Percentiles rank a stretch among this genome's conserved stretches.
Evolutionary conservation across 768 basidiomycete species (phyloP).

Genomic region (Gymnopilus junonius): DNA sequence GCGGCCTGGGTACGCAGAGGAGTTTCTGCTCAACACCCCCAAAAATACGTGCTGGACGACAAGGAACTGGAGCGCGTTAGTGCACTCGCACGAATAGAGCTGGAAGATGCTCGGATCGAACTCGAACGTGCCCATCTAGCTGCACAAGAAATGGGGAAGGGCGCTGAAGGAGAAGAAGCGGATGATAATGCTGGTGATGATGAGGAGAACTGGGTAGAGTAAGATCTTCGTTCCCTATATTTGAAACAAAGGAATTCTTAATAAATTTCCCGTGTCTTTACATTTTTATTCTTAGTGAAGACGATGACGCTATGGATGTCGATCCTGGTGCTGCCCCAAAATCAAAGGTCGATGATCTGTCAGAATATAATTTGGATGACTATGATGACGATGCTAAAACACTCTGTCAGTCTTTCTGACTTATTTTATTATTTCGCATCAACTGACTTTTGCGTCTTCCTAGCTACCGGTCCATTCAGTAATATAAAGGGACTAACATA

Average conservation of each 20-base stretch:
- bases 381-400: constrained; percentile 80
- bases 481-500: constrained; percentile 95
- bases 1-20: constrained; percentile 86
- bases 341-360: constrained; percentile 65
- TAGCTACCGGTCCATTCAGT: constrained; percentile 83
- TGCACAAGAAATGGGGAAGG: constrained; percentile 70
- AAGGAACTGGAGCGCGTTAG: constrained; percentile 90
- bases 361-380: constrained; percentile 87
- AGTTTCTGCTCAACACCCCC: constrained; percentile 71
- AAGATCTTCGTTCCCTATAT: constrained; percentile 41
- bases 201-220: constrained; percentile 86
- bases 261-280: background rate
- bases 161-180: constrained; percentile 67
- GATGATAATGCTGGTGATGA: constrained; percentile 57
- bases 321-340: constrained; percentile 42
- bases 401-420: constrained; percentile 31
- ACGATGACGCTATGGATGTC: constrained; percentile 65
- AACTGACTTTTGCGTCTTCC: background rate
- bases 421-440: constrained; percentile 1
- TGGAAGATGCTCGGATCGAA: constrained; percentile 89
- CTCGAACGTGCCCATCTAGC: constrained; percentile 82
- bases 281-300: constrained; percentile 34
- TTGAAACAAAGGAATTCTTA: constrained; percentile 16
- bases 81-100: constrained; percentile 81
- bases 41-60: constrained; percentile 90